Conservation (phyloP, 768 basidiomycete species). For the Naganishia randhawae region DNA sequence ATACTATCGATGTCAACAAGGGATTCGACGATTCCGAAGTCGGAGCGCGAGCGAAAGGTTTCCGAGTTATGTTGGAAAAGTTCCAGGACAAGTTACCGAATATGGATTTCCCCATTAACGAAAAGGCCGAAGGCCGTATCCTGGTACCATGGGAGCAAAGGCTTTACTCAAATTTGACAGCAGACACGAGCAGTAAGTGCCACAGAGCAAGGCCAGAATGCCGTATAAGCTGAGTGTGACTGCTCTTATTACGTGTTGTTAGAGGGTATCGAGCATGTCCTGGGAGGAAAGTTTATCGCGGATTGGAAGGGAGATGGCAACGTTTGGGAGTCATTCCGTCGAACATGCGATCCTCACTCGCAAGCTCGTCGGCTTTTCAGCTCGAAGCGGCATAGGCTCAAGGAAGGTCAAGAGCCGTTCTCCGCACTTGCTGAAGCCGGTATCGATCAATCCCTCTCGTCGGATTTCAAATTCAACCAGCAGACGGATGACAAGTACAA, state of each 20-base stretch:
- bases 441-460: conserved; percentile 45
- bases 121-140: conserved; percentile 87
- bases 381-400: conserved; percentile 60
- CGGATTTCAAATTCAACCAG: conserved; percentile 64
- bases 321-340: conserved; percentile 91
- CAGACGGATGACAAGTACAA: conserved; percentile 65
- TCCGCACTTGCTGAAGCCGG: conserved; percentile 51
- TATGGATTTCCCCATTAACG: conserved; percentile 91
- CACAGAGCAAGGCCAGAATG: neutral
- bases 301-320: conserved; percentile 78
- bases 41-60: conserved; percentile 72
- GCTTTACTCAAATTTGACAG: conserved; percentile 68
- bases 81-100: conserved; percentile 74
- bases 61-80: conserved; percentile 68
- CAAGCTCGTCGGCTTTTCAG: conserved; percentile 78
- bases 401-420: conserved; percentile 49
- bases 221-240: neutral
- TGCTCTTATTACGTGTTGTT: conserved; percentile 19
- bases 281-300: conserved; percentile 65
- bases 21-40: conserved; percentile 66
- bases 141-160: conserved; percentile 87
- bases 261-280: conserved; percentile 60
- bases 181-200: conserved; percentile 49
- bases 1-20: conserved; percentile 60
- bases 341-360: conserved; percentile 77